A percentile compares a stretch with the other conserved stretches of the same genome.
Conservation (phyloP, 169 alveolate species). For the Cryptosporidium ryanae region DNA sequence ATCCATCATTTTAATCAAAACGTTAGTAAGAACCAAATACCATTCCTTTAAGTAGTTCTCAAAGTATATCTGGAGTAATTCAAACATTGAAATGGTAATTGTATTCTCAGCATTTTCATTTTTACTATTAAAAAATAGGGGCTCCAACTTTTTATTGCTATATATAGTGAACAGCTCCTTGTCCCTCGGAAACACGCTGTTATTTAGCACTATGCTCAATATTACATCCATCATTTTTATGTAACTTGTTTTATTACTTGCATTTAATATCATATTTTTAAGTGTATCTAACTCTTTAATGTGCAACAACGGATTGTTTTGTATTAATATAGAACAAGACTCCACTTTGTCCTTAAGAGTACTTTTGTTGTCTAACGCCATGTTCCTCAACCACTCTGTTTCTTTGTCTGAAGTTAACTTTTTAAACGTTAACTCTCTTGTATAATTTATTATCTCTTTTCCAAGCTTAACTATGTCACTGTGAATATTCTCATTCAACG, state of each 20-base stretch:
- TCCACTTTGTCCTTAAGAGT: slow-evolving; percentile 63
- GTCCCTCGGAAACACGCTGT: slow-evolving; percentile 9
- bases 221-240: slow-evolving; percentile 51
- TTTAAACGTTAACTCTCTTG: slow-evolving; percentile 16
- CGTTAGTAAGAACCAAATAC: slow-evolving; percentile 25
- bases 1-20: slow-evolving; percentile 27
- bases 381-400: slow-evolving; percentile 33
- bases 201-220: background rate
- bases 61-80: slow-evolving; percentile 52
- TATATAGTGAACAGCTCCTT: slow-evolving; percentile 6
- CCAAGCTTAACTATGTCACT: slow-evolving; percentile 29
- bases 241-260: slow-evolving; percentile 39
- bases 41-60: slow-evolving; percentile 56
- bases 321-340: slow-evolving; percentile 53
- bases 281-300: slow-evolving; percentile 10
- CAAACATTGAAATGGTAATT: slow-evolving; percentile 22
- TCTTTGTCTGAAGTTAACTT: slow-evolving; percentile 39
- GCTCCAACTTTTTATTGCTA: background rate
- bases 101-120: background rate
- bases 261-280: background rate
- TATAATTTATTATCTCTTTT: slow-evolving; percentile 1
- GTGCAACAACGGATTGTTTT: slow-evolving; percentile 20
- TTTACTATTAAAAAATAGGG: background rate
- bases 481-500: slow-evolving; percentile 1
- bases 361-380: slow-evolving; percentile 22